Base-by-base conservation (phyloP, 2,329 filamentous ascomycete genomes). In the Dendrostoma leiphaemia region DNA sequence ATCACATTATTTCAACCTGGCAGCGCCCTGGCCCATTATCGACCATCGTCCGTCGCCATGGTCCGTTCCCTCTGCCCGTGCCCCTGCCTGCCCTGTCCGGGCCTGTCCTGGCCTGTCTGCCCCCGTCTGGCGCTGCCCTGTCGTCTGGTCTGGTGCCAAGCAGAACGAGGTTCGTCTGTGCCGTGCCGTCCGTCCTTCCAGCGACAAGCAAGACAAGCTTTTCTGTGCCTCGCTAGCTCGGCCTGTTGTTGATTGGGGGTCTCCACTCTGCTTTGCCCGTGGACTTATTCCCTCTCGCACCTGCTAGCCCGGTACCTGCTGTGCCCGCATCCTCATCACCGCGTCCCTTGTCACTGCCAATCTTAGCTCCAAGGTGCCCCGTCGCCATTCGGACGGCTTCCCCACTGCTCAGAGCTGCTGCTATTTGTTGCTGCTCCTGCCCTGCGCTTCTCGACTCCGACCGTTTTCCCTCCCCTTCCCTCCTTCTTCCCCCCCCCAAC, bases 361-460 rank as follows among this genome's bases (percentile, higher is more conserved):
- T 50, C 51, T 49, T 50, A 40, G 32, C 37, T 24, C 49, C 45
- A 37, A n/a, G 37, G 21, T 17, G 49, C 29, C 37, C 32, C 45
- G 23, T 24, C n/a, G n/a, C n/a, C n/a, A n/a, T n/a, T n/a, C n/a
- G n/a, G n/a, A n/a, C n/a, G 13, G n/a, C 35, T n/a, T 12, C 40
- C 46, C 45, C 40, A 38, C 49, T 28, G 34, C 17, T 9, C 34
- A 48, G 8, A 15, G 46, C 46, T 38, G 34, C 46, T 47, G 45
- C 48, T 58, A 56, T 58, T 58, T 58, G 56, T 58, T 58, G 45
- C 23, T 48, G 37, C 53, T 49, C 41, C 26, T 49, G 45, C 53
- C 56, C 55, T 24, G 48, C 48, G 17, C 37, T 38, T 31, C 32
- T 46, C 37, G 26, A 31, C 21, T 24, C 31, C 21, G 56, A 17